Evolutionary conservation across 1,139 yeast genomes (phyloP), one percentile per base, ranked within the genome.

Genomic region (Candida tropicalis): DNA sequence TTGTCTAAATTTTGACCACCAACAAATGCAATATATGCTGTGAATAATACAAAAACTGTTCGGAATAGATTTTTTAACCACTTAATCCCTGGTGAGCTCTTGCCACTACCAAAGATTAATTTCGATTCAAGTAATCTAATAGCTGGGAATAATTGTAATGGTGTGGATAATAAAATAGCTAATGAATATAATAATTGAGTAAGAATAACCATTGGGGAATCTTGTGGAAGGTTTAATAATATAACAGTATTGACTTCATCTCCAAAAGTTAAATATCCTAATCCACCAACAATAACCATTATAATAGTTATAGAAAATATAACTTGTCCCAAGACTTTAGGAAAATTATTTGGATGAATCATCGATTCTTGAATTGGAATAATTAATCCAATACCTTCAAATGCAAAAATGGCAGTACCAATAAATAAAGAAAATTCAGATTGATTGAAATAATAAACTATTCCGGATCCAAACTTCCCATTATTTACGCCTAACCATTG

Each of bases 331-430:
- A 93, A 69, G 2, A 90, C 83, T 26, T 70, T 70, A 23, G 87
- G 82, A 62, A 93, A 91, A 55, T 84, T 78, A 41, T 79, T 66
- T 0, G 97, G 97, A 50, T 84, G 72, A 37, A 80, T 79, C 99
- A 93, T 93, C 2, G 97, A 86, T 57, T 93, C 97, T 58, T 90
- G 96, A 56, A 93, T 90, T 1, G 99, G 99, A 38, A 93, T 87
- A 47, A 93, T 78, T 40, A 93, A 74, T 0, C 99, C 98, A 47
- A 93, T 87, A 7, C 99, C 99, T 65, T 93, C 99, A 60, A 87
- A 93, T 9, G 99, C 91, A 75, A 93, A 93, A 35, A 93, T 91
- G 1, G 97, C 97, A 1, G 96, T 93, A 16, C 97, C 98, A 46
- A 91, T 84, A 59, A 90, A 90, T 39, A 91, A 70, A 0, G 96